Evolutionary conservation across 2,329 filamentous ascomycete species (phyloP), one percentile per base, ranked within the genome.

Genomic region (Chaetothyriales sp.): DNA sequence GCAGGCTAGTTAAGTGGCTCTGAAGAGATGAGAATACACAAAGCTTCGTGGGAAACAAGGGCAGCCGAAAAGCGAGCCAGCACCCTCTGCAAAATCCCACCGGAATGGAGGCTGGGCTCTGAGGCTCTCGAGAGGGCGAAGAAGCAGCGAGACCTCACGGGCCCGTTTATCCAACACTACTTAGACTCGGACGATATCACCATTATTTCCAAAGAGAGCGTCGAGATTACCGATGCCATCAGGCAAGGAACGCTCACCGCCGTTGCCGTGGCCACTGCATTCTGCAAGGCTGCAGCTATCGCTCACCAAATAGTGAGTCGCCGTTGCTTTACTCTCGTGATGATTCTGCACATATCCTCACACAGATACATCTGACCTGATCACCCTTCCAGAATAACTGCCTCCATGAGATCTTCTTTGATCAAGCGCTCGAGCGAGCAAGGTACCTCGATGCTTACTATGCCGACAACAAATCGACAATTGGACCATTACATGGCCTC

Each of bases 401-500:
- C 43, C 48, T 57, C 43, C 58, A 56, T 1, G 80, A 83, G 58
- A 67, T 69, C 18, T 65, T 78, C 54, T 59, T 78, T 1, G 65
- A 67, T 13, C 58, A 60, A 40, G 74, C 73, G 1, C 71, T 75
- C 6, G 65, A 69, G 55, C 63, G 72, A 0, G 67, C 74, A 29
- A 83, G 83, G 0, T 81, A 82, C 1, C 71, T 88, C 1, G 80
- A 83, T 59, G 67, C 68, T n/a, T 65, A 78, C 53, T 43, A 47
- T 10, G 43, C 47, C 22, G 18, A 3, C 15, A n/a, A 59, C 64
- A 62, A 55, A 59, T 52, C 37, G 43, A 60, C 29, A 56, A 60
- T 76, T 1, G 81, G 80, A 0, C 78, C 80, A 1, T 69, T 84
- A 0, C 80, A 84, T 59, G 80, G 80, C 1, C 66, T 83, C 1